Evolutionary conservation across 2,329 filamentous ascomycete species (phyloP).

Genomic region (Pseudogymnoascus sp.): DNA sequence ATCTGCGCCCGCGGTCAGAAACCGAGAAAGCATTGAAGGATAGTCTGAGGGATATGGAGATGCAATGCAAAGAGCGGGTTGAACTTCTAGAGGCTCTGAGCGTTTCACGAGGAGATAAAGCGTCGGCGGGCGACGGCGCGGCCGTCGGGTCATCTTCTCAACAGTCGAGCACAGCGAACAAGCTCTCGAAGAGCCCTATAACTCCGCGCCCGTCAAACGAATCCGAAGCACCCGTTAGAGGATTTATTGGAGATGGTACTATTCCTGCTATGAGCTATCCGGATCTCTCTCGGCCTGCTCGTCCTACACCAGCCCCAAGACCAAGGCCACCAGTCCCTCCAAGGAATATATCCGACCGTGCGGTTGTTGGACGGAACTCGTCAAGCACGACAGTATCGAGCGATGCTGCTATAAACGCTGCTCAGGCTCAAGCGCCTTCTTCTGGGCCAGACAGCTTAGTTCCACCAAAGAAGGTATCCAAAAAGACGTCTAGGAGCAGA

Average conservation of each 20-base stretch:
- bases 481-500: conserved; percentile 38
- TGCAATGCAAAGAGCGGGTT: conserved; percentile 90
- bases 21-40: conserved; percentile 78
- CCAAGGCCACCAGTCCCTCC: conserved; percentile 41
- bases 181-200: conserved; percentile 24
- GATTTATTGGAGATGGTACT: conserved; percentile 73
- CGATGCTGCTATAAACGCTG: background rate
- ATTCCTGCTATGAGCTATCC: conserved; percentile 74
- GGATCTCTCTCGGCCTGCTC: conserved; percentile 69
- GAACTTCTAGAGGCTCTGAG: conserved; percentile 78
- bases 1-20: conserved; percentile 66
- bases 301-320: conserved; percentile 46
- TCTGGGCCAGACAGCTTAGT: conserved; percentile 20
- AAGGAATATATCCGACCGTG: conserved; percentile 46
- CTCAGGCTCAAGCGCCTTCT: background rate
- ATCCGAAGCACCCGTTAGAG: conserved; percentile 32
- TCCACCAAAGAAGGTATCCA: conserved; percentile 21
- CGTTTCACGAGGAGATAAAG: conserved; percentile 49
- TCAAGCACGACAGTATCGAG: conserved; percentile 10
- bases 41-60: conserved; percentile 73
- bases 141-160: conserved; percentile 14
- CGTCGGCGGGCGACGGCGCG: conserved; percentile 19
- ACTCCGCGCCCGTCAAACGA: conserved; percentile 21
- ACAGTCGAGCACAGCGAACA: conserved; percentile 14
- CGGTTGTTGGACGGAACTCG: conserved; percentile 31